A percentile compares a stretch with the other conserved stretches of the same genome.
These are phyloP conservation scores for Oemleria cerasiformis DNA, from an alignment of 306 rosid species.

Conservation along the genomic window DNA sequence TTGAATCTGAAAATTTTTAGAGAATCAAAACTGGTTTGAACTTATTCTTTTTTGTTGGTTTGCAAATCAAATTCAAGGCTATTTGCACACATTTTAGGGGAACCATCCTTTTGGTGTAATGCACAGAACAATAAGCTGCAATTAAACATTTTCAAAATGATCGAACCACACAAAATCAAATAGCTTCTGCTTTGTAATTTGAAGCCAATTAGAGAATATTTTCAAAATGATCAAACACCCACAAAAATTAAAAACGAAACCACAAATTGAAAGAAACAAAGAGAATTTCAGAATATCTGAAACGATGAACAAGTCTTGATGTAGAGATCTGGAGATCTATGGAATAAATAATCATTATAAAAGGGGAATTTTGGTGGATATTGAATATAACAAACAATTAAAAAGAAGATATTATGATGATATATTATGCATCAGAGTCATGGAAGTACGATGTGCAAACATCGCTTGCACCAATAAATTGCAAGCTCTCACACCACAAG, in stretches of 20 bases:
- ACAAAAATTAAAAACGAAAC: background rate
- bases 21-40: too few species aligned
- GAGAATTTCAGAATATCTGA: background rate
- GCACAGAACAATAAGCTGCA: too few species aligned
- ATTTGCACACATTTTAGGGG: too few species aligned
- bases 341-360: background rate
- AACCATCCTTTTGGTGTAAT: too few species aligned
- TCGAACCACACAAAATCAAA: too few species aligned
- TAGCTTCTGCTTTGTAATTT: too few species aligned
- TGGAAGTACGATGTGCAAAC: constrained; percentile 63
- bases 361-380: background rate
- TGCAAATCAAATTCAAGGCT: too few species aligned
- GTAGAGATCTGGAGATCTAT: background rate
- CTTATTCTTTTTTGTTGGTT: too few species aligned
- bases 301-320: background rate
- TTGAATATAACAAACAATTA: background rate
- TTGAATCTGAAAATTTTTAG: too few species aligned
- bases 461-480: constrained; percentile 32
- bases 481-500: constrained; percentile 45
- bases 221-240: background rate
- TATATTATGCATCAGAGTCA: constrained; percentile 55
- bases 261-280: background rate
- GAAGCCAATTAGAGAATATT: background rate
- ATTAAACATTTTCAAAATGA: too few species aligned
- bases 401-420: background rate